These are phyloP conservation scores for Verticillium klebahnii DNA, from an alignment of 2,329 filamentous ascomycete genomes.

Conservation along the genomic window DNA sequence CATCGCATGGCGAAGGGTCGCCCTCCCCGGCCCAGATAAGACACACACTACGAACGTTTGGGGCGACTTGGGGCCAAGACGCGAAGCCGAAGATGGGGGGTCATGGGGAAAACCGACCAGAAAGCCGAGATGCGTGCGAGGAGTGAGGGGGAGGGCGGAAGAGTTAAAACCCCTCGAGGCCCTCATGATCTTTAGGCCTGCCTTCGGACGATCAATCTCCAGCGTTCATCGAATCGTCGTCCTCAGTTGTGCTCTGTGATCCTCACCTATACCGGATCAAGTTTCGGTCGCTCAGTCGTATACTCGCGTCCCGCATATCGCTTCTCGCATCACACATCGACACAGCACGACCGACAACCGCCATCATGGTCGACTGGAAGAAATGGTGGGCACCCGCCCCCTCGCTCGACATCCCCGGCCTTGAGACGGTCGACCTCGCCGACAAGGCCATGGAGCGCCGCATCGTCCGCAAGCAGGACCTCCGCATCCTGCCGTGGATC, in stretches of 20 bases:
- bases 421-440: conserved; percentile 26
- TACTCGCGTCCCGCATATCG: too few species aligned
- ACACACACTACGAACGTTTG: background rate
- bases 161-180: background rate
- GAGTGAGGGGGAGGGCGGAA: background rate
- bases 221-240: background rate
- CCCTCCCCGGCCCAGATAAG: background rate
- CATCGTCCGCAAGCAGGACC: conserved; percentile 26
- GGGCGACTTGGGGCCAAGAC: background rate
- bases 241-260: background rate
- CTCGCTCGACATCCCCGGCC: conserved; percentile 25
- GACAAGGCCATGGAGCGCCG: conserved; percentile 28
- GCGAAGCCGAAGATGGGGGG: background rate
- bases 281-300: background rate
- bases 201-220: background rate
- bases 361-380: conserved; percentile 13
- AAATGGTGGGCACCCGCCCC: conserved; percentile 13
- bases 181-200: background rate
- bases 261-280: background rate
- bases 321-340: background rate
- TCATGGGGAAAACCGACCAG: background rate
- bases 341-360: background rate
- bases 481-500: conserved; percentile 26
- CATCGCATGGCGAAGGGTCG: background rate
- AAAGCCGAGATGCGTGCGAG: background rate